These are phyloP conservation scores for Trichosanthes cucumerina DNA, from an alignment of 306 rosid genomes.

Conservation along the genomic window DNA sequence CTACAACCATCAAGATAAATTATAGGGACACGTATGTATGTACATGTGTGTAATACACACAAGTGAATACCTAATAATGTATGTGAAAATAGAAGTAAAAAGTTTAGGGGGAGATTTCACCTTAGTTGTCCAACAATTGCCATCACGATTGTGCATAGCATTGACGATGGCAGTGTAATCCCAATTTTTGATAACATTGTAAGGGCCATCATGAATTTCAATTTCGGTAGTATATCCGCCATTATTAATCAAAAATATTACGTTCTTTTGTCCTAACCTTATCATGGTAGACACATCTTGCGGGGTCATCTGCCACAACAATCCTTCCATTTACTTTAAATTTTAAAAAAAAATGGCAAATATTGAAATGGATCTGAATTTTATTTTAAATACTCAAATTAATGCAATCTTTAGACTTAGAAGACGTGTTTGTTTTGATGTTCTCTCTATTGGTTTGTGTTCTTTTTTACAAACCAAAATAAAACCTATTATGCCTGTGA, in stretches of 20 bases:
- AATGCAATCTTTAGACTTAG: no score
- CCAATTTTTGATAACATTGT: conserved; percentile 93
- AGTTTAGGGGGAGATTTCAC: neutral
- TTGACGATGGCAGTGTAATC: conserved; percentile 64
- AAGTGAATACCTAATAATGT: neutral
- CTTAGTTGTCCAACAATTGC: neutral
- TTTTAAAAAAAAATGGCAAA: no score
- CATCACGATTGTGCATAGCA: conserved; percentile 45
- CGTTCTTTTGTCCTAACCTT: conserved; percentile 30
- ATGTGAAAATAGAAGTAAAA: neutral
- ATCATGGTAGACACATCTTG: neutral
- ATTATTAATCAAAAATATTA: conserved; percentile 54
- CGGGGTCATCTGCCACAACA: neutral
- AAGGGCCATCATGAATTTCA: conserved; percentile 82
- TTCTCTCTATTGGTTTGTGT: no score
- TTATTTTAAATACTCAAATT: neutral
- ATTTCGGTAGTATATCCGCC: conserved; percentile 34
- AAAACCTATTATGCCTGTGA: no score
- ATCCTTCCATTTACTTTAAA: no score
- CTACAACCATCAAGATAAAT: no score
- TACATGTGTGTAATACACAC: no score
- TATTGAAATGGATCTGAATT: neutral
- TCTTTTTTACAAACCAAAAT: no score
- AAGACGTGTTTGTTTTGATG: no score
- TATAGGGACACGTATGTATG: no score